Evolutionary conservation across 257 asterid genomes (phyloP), one percentile per base, ranked within the genome.

Genomic region (Capsicum pubescens): DNA sequence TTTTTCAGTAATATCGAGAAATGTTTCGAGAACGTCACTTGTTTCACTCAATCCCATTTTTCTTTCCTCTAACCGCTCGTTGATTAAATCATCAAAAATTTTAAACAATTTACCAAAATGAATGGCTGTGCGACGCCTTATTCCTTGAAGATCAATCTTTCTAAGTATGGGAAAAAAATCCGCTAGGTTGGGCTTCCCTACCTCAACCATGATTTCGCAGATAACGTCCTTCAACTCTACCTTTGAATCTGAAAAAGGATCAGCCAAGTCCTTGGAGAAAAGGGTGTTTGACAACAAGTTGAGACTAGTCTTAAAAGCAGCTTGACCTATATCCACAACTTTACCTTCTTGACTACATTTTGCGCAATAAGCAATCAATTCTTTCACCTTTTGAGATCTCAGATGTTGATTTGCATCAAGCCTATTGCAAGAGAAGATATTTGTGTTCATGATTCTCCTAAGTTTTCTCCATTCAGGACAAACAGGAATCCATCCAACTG

Each of bases 191-290:
- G 56, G 35, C 57, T 10, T 71, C 2, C 57, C 36, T 9, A 0
- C 2, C 58, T n/a, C 58, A 19, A 15, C 5, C 5, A n/a, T 3
- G n/a, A 19, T 10, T 2, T 5, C 2, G 6, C 10, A 1, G 0
- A 72, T 46, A 3, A 11, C 79, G 3, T 71, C 79, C 58, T 46
- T 71, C 36, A 71, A 46, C 39, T 71, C 58, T 9, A 71, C 58
- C 98, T 64, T 90, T 91, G 2, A 84, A 88, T 93, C 95, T 14
- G 91, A 88, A 11, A 72, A 88, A 0, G 93, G 94, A 42, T 91
- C 91, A 21, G 89, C 84, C 87, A 91, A 83, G 17, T 91, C 95
- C 68, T 71, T 86, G 4, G 95, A 90, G 67, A 93, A 91, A 63
- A 92, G 83, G 2, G 94, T 91, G 88, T 88, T 91, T 1, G 94